phyloP scores from a whole-genome alignment of 441 rosid genomes.

The Croton laevigatus region DNA sequence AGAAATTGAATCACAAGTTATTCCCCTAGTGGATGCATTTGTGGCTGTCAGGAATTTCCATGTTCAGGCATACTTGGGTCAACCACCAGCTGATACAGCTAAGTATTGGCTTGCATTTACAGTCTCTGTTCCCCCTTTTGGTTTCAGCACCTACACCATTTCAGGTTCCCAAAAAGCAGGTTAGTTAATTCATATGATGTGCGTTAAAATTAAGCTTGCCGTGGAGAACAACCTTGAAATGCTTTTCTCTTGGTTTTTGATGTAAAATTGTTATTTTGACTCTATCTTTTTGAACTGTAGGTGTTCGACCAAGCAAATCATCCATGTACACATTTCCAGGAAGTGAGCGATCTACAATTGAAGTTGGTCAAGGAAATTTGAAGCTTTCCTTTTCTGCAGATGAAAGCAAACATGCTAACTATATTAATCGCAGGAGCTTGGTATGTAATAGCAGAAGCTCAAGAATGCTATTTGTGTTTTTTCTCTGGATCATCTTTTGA shows the following conservation, averaged over 20 bases:
- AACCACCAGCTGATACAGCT: constrained; percentile 53
- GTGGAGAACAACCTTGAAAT: not conserved
- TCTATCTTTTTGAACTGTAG: constrained; percentile 36
- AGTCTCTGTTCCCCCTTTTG: constrained; percentile 85
- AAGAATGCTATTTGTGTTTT: constrained; percentile 13
- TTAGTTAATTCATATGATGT: constrained; percentile 24
- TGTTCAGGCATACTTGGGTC: constrained; percentile 81
- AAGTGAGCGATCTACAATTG: constrained; percentile 41
- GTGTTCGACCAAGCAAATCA: constrained; percentile 47
- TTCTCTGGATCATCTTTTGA: not conserved
- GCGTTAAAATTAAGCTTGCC: constrained; percentile 13
- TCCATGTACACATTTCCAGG: constrained; percentile 40
- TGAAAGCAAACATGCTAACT: constrained; percentile 42
- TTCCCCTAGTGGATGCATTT: constrained; percentile 66
- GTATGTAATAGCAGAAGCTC: constrained; percentile 37
- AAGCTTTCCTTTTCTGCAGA: constrained; percentile 60
- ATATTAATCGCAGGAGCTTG: constrained; percentile 56
- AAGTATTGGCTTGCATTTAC: constrained; percentile 89
- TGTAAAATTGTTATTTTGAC: constrained; percentile 5
- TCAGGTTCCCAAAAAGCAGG: constrained; percentile 68
- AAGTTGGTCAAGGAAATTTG: constrained; percentile 76
- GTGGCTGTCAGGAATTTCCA: constrained; percentile 58
- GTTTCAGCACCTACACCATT: constrained; percentile 83
- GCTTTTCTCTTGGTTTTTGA: constrained; percentile 3
- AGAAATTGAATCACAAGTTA: constrained; percentile 80